phyloP scores from a whole-genome alignment of 257 asterid species.

The Lithospermum erythrorhizon region DNA sequence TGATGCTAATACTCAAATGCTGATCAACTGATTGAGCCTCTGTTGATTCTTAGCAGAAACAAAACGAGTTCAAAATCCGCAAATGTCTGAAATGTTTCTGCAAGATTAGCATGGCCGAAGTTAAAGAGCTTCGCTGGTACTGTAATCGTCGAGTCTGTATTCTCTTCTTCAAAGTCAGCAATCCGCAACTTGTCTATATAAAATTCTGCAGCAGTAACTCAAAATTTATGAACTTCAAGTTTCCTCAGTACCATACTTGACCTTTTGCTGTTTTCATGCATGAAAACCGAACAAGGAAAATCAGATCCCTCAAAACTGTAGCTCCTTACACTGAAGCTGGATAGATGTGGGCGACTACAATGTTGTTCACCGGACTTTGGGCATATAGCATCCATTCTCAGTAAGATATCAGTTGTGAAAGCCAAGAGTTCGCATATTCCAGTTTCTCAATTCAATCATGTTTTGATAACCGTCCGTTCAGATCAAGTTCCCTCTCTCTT shows the following conservation, averaged over 20 bases:
- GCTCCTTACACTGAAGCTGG: background rate
- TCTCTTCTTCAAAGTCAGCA: background rate
- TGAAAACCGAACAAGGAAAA: background rate
- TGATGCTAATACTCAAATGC: too few species aligned
- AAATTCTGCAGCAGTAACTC: too few species aligned
- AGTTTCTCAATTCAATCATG: background rate
- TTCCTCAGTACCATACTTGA: background rate
- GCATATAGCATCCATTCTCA: background rate
- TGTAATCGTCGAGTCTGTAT: background rate
- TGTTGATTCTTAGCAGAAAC: too few species aligned
- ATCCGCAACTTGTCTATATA: background rate
- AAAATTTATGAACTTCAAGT: background rate
- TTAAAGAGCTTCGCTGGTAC: too few species aligned
- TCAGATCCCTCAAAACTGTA: background rate
- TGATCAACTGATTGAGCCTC: too few species aligned
- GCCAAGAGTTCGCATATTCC: too few species aligned
- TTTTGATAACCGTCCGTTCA: conserved; percentile 21
- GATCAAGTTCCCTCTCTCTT: conserved; percentile 43
- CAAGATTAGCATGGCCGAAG: too few species aligned
- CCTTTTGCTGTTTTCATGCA: background rate
- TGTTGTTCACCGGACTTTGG: too few species aligned
- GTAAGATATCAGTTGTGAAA: background rate
- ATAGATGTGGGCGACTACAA: background rate
- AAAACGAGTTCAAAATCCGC: too few species aligned
- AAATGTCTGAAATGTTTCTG: too few species aligned